Base-by-base conservation (phyloP, 768 basidiomycete species). In the Gymnopilus junonius region DNA sequence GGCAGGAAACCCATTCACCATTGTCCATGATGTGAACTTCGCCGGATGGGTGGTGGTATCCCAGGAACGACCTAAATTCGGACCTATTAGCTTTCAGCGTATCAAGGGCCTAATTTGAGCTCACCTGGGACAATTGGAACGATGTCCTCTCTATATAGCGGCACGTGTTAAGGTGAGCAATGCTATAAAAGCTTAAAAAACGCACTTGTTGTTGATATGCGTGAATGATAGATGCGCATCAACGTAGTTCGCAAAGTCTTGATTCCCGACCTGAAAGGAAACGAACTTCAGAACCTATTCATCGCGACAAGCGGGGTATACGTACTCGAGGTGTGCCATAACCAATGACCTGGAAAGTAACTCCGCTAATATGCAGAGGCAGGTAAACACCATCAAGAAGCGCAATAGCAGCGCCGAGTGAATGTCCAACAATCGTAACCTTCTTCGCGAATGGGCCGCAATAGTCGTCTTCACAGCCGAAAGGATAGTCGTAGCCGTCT, bases 201-300 rank as follows among this genome's bases (percentile, higher is more conserved):
- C 72, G 29, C 39, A 78, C 79, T 71, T 78, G 73, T 90, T 88
- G 69, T 86, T 89, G 68, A 90, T 83, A 68, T 85, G 87, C 1
- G 81, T 84, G 63, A 88, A 66, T 17, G 77, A 63, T 25, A 79
- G 31, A 56, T 83, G 72, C 1, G 80, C 75, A 65, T 88, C 85
- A 40, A 87, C 82, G 67, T 83, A 86, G 67, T 86, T 67, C 0
- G 86, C 87, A 66, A 88, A 90, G 0, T 76, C 84, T 65, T 80
- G 80, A 70, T 88, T 88, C 4, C 87, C 86, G 20, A 81, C 80
- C 80, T 81, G 35, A 42, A n/a, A n/a, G 37, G 7, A 42, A 10
- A 4, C 11, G 11, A 42, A n/a, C 40, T 42, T 42, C 40, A 42
- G n/a, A 15, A 20, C 15, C 40, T 42, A n/a, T n/a, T n/a, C n/a